Evolutionary conservation across 805 yeast genomes (phyloP).

Genomic region (Candida adriatica): DNA sequence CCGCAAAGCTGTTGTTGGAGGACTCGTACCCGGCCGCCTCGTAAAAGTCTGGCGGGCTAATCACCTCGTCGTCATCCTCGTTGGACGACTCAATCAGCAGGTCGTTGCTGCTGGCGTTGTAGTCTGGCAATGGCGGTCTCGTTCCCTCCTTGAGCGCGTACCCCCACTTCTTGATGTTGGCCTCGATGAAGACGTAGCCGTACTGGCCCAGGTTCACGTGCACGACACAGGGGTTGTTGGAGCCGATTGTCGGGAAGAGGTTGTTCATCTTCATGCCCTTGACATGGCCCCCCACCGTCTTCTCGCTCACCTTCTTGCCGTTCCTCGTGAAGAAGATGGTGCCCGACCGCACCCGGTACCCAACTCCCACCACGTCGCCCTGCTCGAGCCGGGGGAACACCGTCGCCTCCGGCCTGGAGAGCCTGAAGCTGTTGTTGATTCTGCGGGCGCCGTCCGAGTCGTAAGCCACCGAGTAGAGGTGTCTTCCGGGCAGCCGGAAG

Average conservation of each 20-base stretch:
- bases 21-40: conserved; percentile 24
- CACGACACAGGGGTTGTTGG: conserved; percentile 31
- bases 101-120: conserved; percentile 73
- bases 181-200: conserved; percentile 78
- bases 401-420: conserved; percentile 18
- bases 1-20: conserved; percentile 24
- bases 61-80: conserved; percentile 23
- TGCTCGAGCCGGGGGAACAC: conserved; percentile 44
- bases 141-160: conserved; percentile 79
- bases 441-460: conserved; percentile 68
- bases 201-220: conserved; percentile 66
- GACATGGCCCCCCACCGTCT: conserved; percentile 16
- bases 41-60: conserved; percentile 23
- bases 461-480: conserved; percentile 62
- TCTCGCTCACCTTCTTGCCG: conserved; percentile 62
- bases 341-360: conserved; percentile 75
- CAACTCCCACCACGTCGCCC: conserved; percentile 93
- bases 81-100: conserved; percentile 59
- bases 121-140: conserved; percentile 91
- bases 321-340: conserved; percentile 89
- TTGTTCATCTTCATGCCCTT: conserved; percentile 64
- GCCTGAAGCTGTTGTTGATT: conserved; percentile 52
- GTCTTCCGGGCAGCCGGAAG: conserved; percentile 69
- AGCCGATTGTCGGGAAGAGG: conserved; percentile 33
- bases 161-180: conserved; percentile 81